These are phyloP conservation scores for Rugonectria rugulosa DNA, from an alignment of 2,329 filamentous ascomycete species.

Conservation along the genomic window DNA sequence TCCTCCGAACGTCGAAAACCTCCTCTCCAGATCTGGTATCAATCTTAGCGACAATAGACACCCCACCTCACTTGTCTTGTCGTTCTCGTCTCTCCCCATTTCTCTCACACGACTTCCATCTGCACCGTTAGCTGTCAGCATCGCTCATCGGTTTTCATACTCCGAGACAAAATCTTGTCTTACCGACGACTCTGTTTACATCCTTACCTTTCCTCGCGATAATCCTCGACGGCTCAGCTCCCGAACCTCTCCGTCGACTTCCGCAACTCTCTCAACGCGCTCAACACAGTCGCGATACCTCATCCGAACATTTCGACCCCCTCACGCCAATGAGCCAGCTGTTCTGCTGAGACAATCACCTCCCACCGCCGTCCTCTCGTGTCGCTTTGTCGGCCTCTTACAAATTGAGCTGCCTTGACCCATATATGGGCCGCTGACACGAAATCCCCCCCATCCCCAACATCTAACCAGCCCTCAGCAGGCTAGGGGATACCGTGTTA, in stretches of 20 bases:
- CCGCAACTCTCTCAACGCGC: conserved; percentile 26
- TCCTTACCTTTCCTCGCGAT: conserved; percentile 11
- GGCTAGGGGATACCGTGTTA: conserved; percentile 42
- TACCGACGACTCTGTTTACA: conserved; percentile 14
- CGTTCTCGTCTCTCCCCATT: conserved; percentile 21
- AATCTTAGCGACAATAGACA: conserved; percentile 32
- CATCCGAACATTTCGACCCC: conserved; percentile 20
- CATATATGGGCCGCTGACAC: conserved; percentile 31
- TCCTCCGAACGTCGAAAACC: conserved; percentile 25
- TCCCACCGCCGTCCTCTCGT: neutral
- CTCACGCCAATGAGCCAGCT: conserved; percentile 18
- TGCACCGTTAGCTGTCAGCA: conserved; percentile 15
- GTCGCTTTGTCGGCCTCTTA: conserved; percentile 9
- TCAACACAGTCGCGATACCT: conserved; percentile 29
- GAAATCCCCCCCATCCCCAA: conserved; percentile 27
- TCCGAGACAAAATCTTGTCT: neutral
- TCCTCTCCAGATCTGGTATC: conserved; percentile 24
- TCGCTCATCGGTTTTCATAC: neutral
- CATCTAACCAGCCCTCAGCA: conserved; percentile 33
- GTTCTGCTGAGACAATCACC: conserved; percentile 15
- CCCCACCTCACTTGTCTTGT: conserved; percentile 29
- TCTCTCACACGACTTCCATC: conserved; percentile 9
- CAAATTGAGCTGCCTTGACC: conserved; percentile 32
- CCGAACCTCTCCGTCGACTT: conserved; percentile 32
- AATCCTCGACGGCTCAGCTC: conserved; percentile 17